Conservation (phyloP, 139 green algal species). For the Chlorella sp. region DNA sequence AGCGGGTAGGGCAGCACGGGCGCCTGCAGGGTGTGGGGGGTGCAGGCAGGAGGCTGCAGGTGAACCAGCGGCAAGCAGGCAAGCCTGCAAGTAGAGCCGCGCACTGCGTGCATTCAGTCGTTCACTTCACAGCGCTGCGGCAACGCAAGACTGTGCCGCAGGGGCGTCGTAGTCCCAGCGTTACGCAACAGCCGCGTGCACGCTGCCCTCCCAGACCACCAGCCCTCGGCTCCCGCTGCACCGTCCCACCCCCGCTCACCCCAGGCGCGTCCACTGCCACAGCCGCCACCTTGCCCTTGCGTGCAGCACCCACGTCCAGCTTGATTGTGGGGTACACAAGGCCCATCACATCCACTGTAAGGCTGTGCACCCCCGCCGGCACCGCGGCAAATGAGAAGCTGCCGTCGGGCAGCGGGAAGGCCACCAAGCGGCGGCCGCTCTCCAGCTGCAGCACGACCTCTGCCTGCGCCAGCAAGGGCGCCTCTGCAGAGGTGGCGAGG, state of each 20-base stretch:
- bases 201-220: neutral
- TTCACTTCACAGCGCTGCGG: too few species aligned
- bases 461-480: neutral
- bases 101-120: too few species aligned
- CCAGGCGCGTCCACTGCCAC: neutral
- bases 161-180: too few species aligned
- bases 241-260: neutral
- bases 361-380: slow-evolving; percentile 44
- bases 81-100: too few species aligned
- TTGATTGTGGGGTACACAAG: slow-evolving; percentile 48
- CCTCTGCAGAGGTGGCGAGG: neutral
- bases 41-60: neutral
- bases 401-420: slow-evolving; percentile 41
- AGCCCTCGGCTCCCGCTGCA: neutral
- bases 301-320: neutral
- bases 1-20: slow-evolving; percentile 40
- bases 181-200: too few species aligned
- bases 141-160: too few species aligned
- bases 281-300: neutral
- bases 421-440: slow-evolving; percentile 4
- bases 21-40: neutral
- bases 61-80: neutral
- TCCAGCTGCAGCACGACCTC: slow-evolving; percentile 42
- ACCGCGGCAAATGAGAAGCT: slow-evolving; percentile 53
- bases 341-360: slow-evolving; percentile 37